Evolutionary conservation across 345 rosid species (phyloP), one percentile per base, ranked within the genome.

Genomic region (Gossypium arboreum): DNA sequence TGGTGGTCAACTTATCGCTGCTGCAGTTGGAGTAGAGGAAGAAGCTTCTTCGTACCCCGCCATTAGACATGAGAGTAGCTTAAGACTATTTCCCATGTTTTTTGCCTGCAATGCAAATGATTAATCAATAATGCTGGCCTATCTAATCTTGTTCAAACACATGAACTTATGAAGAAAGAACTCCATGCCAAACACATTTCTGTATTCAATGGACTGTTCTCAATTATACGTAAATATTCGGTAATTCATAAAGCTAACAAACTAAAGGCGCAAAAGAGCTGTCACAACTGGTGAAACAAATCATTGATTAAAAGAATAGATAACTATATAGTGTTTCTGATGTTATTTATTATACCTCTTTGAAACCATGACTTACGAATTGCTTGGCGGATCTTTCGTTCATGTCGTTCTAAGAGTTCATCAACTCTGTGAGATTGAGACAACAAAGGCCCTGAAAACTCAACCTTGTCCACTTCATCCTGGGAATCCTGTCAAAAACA

Each of bases 341-440:
- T 61, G 20, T 45, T 41, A 45, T 44, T 34, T 25, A 1, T 17
- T 27, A 39, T 87, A 91, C 99, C 98, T 90, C 77, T 90, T 81
- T 82, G 92, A 85, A 92, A 91, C 99, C 98, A 95, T 12, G 97
- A 90, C 78, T 85, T 93, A 18, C 98, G 88, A 79, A 88, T 86
- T 65, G 90, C 88, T 76, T 91, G 96, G 72, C 93, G 93, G 75
- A 92, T 90, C 67, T 89, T 91, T 61, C 93, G 87, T 63, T 95
- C 98, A 7, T 88, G 93, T 68, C 86, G 85, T 81, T 87, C 90
- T 75, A 93, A 79, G 75, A 92, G 93, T 73, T 88, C 97, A 79
- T 90, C 96, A 43, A 87, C 80, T 80, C 91, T 86, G 60, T 88
- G 82, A 43, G 97, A 76, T 52, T 92, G 93, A 80, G 97, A 85